Evolutionary conservation across 2,329 filamentous ascomycete species (phyloP), one percentile per base, ranked within the genome.

Genomic region (Stylonectria norvegica): DNA sequence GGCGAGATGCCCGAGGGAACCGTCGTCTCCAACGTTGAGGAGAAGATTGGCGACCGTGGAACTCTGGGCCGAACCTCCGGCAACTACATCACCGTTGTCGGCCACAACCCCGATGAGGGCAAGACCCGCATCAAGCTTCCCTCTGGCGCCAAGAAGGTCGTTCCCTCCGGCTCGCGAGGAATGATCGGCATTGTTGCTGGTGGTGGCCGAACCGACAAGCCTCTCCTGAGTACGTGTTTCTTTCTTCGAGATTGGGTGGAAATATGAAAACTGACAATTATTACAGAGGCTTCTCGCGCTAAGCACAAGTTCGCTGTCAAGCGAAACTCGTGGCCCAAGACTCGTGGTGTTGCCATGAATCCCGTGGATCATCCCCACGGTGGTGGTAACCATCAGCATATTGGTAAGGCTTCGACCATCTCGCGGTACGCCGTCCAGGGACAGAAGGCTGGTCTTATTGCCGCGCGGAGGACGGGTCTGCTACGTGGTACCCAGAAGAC

Each of bases 291-390:
- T 66, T 97, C 91, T 67, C 89, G 93, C 70, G 93, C 93, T 68
- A 98, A 97, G 89, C 91, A 97, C 73, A 98, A 98, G 87, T 98
- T 95, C 79, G 89, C 90, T 63, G 94, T 96, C 79, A 98, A 98
- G 89, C 89, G 93, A 71, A 97, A 98, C 89, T 91, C 84, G 70
- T 98, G 93, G 93, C 93, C 93, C 77, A 96, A 95, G 88, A 98
- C 93, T 82, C 91, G 93, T 93, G 93, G 93, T 96, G 93, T 98
- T 85, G 93, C 93, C 76, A 98, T 98, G 93, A 98, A 98, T 81
- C 93, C 93, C 66, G 93, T 98, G 67, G 93, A 98, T 78, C 93
- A 98, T 83, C 87, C 87, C 73, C 87, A 93, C 85, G 87, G 87
- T 87, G 86, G 85, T 88, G 78, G 93, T 95, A 97, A 98, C 85